These are phyloP conservation scores for Penicillium sp. DNA, from an alignment of 2,329 filamentous ascomycete species.

Conservation along the genomic window DNA sequence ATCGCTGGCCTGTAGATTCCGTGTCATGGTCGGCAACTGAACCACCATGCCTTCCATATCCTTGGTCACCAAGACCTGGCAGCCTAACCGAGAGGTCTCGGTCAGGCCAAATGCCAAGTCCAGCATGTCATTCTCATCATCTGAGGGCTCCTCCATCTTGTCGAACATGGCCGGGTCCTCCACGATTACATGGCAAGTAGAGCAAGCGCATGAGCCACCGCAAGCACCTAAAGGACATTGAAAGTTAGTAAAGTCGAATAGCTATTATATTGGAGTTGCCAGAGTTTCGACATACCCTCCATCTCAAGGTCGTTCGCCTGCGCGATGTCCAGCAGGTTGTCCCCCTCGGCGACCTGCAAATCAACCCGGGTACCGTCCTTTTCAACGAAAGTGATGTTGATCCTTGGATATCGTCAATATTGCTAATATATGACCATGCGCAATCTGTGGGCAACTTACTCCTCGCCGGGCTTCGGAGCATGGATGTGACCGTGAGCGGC, in stretches of 20 bases:
- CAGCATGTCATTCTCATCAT: conserved; percentile 87
- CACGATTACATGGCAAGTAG: conserved; percentile 89
- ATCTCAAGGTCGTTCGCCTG: conserved; percentile 95
- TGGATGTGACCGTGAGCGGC: conserved; percentile 75
- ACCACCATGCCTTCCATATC: conserved; percentile 85
- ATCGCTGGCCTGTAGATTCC: conserved; percentile 94
- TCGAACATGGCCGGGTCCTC: conserved; percentile 72
- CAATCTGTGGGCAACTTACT: conserved; percentile 58
- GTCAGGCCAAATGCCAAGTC: conserved; percentile 88
- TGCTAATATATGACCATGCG: neutral
- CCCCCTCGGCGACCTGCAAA: conserved; percentile 78
- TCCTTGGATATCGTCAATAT: conserved; percentile 49
- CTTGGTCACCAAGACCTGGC: conserved; percentile 88
- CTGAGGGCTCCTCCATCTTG: conserved; percentile 73
- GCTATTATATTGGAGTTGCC: neutral
- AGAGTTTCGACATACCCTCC: conserved; percentile 64
- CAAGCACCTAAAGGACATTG: conserved; percentile 65
- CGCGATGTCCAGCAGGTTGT: conserved; percentile 93
- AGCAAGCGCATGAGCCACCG: conserved; percentile 90
- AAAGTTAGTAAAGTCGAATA: conserved; percentile 5
- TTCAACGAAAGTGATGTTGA: conserved; percentile 89
- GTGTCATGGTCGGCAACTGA: conserved; percentile 85
- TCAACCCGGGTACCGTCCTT: conserved; percentile 78
- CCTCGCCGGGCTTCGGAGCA: conserved; percentile 85
- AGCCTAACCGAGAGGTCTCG: conserved; percentile 80